phyloP scores from a whole-genome alignment of 2,329 filamentous ascomycete species.

The Colletotrichum sp. region DNA sequence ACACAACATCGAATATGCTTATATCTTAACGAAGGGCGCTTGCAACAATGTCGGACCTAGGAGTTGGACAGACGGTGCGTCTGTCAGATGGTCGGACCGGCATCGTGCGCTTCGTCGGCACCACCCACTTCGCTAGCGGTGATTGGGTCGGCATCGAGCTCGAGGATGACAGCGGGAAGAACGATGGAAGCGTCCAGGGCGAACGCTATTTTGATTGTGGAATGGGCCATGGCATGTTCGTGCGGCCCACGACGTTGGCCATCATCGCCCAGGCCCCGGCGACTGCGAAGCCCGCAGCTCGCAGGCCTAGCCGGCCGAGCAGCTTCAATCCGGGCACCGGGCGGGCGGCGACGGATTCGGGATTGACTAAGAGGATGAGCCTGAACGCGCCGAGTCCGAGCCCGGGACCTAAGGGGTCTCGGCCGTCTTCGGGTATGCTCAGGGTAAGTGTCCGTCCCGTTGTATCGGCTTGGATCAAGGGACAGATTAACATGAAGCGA shows the following conservation, averaged over 20 bases:
- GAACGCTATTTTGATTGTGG: conserved; percentile 87
- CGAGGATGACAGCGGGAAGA: conserved; percentile 83
- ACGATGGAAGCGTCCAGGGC: conserved; percentile 89
- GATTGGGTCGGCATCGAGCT: conserved; percentile 93
- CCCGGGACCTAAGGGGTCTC: conserved; percentile 62
- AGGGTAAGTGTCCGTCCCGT: conserved; percentile 44
- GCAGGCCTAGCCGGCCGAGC: conserved; percentile 50
- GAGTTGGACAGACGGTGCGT: conserved; percentile 76
- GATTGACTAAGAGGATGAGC: conserved; percentile 67
- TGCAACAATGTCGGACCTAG: conserved; percentile 60
- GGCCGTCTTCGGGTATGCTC: conserved; percentile 60
- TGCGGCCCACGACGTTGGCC: conserved; percentile 73
- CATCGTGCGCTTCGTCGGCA: conserved; percentile 81
- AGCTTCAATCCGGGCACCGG: conserved; percentile 50
- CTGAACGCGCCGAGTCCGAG: conserved; percentile 76
- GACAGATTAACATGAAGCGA: conserved; percentile 1
- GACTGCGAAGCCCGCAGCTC: conserved; percentile 36
- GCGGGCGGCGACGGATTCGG: conserved; percentile 54
- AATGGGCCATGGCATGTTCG: conserved; percentile 82
- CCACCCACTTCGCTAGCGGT: conserved; percentile 79
- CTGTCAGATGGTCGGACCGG: conserved; percentile 80
- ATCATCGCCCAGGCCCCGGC: conserved; percentile 56
- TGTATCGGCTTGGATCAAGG: neutral
- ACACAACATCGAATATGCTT: conserved; percentile 12
- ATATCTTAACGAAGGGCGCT: neutral